Evolutionary conservation across 73 alveolate genomes (phyloP).

Genomic region (Tetrahymena elliotti): DNA sequence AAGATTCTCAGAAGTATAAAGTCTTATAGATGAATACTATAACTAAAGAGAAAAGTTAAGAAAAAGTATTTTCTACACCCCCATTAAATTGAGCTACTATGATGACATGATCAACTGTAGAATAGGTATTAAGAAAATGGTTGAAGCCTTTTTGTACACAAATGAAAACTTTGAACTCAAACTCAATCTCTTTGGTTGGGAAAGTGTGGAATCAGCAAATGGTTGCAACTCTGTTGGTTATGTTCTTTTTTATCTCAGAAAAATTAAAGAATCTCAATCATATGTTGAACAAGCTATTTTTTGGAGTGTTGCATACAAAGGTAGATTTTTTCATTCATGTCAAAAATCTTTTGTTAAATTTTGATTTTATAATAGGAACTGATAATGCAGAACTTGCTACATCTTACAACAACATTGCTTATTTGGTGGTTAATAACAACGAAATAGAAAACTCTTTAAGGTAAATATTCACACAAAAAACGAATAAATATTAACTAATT

Average conservation of each 20-base stretch:
- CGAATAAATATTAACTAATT: neutral
- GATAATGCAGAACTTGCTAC: neutral
- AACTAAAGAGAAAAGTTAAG: neutral
- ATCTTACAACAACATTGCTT: neutral
- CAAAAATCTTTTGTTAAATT: no score
- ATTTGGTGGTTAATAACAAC: neutral
- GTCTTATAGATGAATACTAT: neutral
- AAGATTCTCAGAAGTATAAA: neutral
- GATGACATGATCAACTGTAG: neutral
- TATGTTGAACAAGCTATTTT: neutral
- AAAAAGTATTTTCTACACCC: neutral
- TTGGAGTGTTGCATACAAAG: neutral
- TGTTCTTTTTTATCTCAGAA: neutral
- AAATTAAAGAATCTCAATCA: neutral
- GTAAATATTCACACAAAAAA: neutral
- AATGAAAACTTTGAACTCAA: neutral
- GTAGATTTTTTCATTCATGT: no score
- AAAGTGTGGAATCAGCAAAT: neutral
- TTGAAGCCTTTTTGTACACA: neutral
- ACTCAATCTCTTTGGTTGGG: neutral
- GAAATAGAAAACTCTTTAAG: neutral
- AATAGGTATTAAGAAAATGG: neutral
- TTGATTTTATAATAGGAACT: neutral
- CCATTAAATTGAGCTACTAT: neutral
- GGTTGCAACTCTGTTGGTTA: neutral